Evolutionary conservation across 2,329 filamentous ascomycete species (phyloP).

Genomic region (Diaporthe destruens): DNA sequence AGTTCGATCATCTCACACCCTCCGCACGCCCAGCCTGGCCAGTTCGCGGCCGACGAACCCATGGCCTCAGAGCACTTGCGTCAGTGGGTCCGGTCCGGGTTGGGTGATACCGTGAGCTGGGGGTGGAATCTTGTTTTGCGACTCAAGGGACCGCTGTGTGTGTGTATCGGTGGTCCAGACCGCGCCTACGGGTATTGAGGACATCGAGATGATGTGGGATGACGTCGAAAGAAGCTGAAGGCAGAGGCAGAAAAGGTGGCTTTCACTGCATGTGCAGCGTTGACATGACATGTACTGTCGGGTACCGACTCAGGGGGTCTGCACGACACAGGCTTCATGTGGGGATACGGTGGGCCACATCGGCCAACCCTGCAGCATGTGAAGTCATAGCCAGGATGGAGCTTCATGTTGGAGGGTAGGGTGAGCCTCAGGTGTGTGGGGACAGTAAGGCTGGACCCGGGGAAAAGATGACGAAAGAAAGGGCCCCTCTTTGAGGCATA

Average conservation of each 20-base stretch:
- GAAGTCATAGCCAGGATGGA: slow-evolving; percentile 40
- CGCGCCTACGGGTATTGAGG: slow-evolving; percentile 22
- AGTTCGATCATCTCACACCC: slow-evolving; percentile 32
- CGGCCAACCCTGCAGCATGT: slow-evolving; percentile 32
- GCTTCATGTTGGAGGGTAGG: slow-evolving; percentile 35
- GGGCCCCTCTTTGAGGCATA: slow-evolving; percentile 28
- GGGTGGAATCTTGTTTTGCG: slow-evolving; percentile 39
- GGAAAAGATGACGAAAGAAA: slow-evolving; percentile 36
- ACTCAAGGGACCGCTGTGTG: slow-evolving; percentile 26
- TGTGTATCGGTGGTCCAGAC: slow-evolving; percentile 29
- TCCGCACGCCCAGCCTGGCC: neutral
- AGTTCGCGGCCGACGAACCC: slow-evolving; percentile 11
- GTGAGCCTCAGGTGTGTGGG: slow-evolving; percentile 23
- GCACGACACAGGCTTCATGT: slow-evolving; percentile 14
- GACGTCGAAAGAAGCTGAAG: slow-evolving; percentile 39
- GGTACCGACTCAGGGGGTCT: slow-evolving; percentile 36
- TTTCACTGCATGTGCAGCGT: neutral
- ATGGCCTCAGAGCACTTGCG: slow-evolving; percentile 34
- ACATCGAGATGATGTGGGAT: slow-evolving; percentile 37
- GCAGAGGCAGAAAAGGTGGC: slow-evolving; percentile 14
- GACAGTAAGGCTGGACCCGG: slow-evolving; percentile 34
- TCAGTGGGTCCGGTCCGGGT: slow-evolving; percentile 31
- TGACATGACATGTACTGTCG: slow-evolving; percentile 31
- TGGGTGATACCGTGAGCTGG: slow-evolving; percentile 23
- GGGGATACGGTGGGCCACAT: slow-evolving; percentile 16